Base-by-base conservation (phyloP, 2,329 filamentous ascomycete species). In the Cladophialophora carrionii region DNA sequence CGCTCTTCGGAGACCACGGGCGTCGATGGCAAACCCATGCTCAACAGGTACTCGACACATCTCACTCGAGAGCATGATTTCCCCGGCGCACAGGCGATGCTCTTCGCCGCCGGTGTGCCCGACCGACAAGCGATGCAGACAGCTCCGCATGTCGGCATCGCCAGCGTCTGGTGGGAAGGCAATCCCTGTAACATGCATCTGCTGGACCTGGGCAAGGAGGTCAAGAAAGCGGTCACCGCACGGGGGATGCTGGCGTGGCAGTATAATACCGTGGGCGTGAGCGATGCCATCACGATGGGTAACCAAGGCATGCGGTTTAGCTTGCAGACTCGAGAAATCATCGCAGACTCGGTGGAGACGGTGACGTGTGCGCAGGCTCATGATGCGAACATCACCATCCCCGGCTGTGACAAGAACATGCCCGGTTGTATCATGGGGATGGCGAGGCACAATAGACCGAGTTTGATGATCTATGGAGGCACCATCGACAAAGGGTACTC, bases 371-470 rank as follows among this genome's bases (percentile, higher is more conserved):
- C 91, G 4, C 93, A 97, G 76, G 90, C 90, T 72, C 92, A 97
- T 77, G 94, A 97, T 76, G 94, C 92, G 64, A 96, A 93, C 77
- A 93, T 97, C 76, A 88, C 91, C 32, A 94, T 97, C 71, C 92
- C 94, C 0, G 93, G 93, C 10, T 97, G 93, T 76, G 93, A 97
- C 81, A 97, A 97, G 85, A 97, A 97, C 77, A 97, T 97, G 94
- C 93, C 93, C 0, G 93, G 93, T 69, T 89, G 91, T 17, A 83
- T 95, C 68, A 96, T 96, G 88, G 92, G 90, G 0, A 92, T 95
- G 74, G 91, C 91, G 14, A 86, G 94, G 63, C 91, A 96, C 79
- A 97, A 97, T 78, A 86, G 94, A 9, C 94, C 94, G 3, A 95
- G 92, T 55, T 82, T 97, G 75, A 96, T 97, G 92, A 89, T 98